These are phyloP conservation scores for Lycium ferocissimum DNA, from an alignment of 257 asterid genomes.

Conservation along the genomic window DNA sequence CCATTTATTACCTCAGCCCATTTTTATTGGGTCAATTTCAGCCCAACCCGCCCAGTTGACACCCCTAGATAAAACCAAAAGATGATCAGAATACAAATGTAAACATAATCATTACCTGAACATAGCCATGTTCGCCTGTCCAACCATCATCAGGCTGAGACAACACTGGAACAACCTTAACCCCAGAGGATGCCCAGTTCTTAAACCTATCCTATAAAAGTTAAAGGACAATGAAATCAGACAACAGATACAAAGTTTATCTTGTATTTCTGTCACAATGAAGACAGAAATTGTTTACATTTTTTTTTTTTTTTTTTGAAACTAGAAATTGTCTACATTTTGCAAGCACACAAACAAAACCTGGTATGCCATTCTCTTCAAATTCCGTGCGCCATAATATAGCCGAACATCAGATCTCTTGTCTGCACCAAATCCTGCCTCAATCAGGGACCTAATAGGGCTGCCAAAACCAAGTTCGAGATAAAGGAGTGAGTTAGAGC, in stretches of 20 bases:
- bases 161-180: slow-evolving; percentile 74
- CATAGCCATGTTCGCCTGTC: slow-evolving; percentile 83
- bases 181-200: slow-evolving; percentile 82
- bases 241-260: not conserved
- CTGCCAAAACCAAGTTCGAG: slow-evolving; percentile 48
- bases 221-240: slow-evolving; percentile 12
- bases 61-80: slow-evolving; percentile 20
- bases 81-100: slow-evolving; percentile 17
- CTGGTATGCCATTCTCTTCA: slow-evolving; percentile 87
- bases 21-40: too few species aligned
- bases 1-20: too few species aligned
- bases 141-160: slow-evolving; percentile 85
- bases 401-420: slow-evolving; percentile 83
- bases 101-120: slow-evolving; percentile 62
- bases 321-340: not conserved
- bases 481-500: not conserved
- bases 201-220: slow-evolving; percentile 73
- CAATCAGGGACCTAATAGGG: slow-evolving; percentile 87
- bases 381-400: slow-evolving; percentile 94
- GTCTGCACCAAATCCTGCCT: slow-evolving; percentile 74
- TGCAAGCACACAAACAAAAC: slow-evolving; percentile 44
- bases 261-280: not conserved
- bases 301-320: not conserved
- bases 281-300: not conserved
- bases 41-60: too few species aligned